Percentiles rank a stretch among this genome's conserved stretches.
phyloP scores from a whole-genome alignment of 129 eudicot genomes.

The Flaveria sonorensis region DNA sequence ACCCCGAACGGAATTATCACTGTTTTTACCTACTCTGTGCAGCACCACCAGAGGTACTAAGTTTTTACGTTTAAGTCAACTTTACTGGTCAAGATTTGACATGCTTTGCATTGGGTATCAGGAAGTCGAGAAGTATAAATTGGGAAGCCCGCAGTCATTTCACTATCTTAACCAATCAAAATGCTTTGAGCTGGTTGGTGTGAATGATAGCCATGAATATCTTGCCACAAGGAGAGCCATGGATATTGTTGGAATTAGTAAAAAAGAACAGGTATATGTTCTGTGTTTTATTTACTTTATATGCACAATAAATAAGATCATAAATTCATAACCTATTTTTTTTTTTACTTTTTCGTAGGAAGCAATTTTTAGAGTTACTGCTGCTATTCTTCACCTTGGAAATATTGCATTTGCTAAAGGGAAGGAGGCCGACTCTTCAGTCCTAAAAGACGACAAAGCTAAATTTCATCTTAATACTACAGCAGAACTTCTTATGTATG shows the following conservation, averaged over 20 bases:
- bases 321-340: conserved; percentile 7
- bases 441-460: conserved; percentile 77
- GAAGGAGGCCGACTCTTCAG: conserved; percentile 84
- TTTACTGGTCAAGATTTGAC: conserved; percentile 14
- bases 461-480: conserved; percentile 85
- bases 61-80: neutral
- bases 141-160: conserved; percentile 80
- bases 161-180: conserved; percentile 98
- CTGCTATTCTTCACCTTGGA: conserved; percentile 95
- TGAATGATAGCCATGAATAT: conserved; percentile 83
- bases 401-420: conserved; percentile 91
- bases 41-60: conserved; percentile 87
- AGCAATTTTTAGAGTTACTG: conserved; percentile 97
- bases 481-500: conserved; percentile 94
- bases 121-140: conserved; percentile 90
- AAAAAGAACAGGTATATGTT: conserved; percentile 75
- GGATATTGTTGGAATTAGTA: conserved; percentile 95
- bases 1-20: conserved; percentile 98
- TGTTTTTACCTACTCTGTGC: conserved; percentile 98
- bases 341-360: conserved; percentile 51
- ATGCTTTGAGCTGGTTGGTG: conserved; percentile 86
- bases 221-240: conserved; percentile 97
- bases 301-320: neutral
- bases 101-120: conserved; percentile 35
- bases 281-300: neutral